These are phyloP conservation scores for Podospora australis DNA, from an alignment of 495 filamentous ascomycete species.

Conservation along the genomic window DNA sequence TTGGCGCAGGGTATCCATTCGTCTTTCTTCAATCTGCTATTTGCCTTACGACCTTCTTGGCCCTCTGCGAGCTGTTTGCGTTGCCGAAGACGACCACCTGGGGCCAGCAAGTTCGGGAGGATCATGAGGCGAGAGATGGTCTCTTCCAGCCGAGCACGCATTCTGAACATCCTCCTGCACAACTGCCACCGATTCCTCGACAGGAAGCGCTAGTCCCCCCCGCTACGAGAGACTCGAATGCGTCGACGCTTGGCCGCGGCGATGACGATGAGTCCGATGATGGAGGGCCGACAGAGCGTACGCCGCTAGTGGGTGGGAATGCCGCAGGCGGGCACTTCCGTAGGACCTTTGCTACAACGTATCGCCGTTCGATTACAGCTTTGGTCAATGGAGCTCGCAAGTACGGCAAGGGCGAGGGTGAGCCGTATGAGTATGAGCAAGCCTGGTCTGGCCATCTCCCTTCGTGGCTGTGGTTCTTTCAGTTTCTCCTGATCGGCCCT, in stretches of 20 bases:
- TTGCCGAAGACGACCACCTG: constrained; percentile 66
- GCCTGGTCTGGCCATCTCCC: constrained; percentile 74
- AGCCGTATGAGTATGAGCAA: constrained; percentile 73
- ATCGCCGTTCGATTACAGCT: constrained; percentile 40
- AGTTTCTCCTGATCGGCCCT: constrained; percentile 75
- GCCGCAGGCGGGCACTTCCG: constrained; percentile 38
- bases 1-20: constrained; percentile 76
- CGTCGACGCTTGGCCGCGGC: constrained; percentile 13
- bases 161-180: constrained; percentile 24
- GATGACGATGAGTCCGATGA: constrained; percentile 42
- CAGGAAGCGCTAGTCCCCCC: constrained; percentile 13
- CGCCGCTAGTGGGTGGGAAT: constrained; percentile 58
- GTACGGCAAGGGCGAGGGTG: constrained; percentile 16
- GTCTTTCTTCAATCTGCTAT: constrained; percentile 70
- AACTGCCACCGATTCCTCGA: constrained; percentile 17
- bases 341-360: constrained; percentile 70
- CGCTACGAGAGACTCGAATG: constrained; percentile 11
- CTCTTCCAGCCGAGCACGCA: constrained; percentile 23
- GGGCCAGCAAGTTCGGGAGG: constrained; percentile 42
- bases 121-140: constrained; percentile 41
- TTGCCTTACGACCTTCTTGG: constrained; percentile 67
- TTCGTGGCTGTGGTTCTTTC: constrained; percentile 76
- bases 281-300: constrained; percentile 65
- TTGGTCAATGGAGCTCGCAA: constrained; percentile 28
- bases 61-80: constrained; percentile 71